These are phyloP conservation scores for Thalassiosira gravida DNA, from an alignment of 352 stramenopile genomes.

Conservation along the genomic window DNA sequence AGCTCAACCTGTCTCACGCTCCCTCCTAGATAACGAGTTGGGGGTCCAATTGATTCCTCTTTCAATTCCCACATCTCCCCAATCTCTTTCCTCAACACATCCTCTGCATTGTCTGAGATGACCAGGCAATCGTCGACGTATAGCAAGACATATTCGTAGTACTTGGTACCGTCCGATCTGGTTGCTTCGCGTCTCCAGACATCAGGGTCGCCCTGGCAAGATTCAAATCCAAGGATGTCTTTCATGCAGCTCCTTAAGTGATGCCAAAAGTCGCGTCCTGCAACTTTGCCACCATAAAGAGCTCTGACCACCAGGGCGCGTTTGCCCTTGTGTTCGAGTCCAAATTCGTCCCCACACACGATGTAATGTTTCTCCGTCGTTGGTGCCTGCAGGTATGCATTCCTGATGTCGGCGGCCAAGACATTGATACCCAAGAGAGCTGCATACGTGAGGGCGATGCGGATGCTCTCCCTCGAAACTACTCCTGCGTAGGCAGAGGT, in stretches of 20 bases:
- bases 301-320: slow-evolving; percentile 47
- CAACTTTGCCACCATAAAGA: slow-evolving; percentile 60
- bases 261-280: slow-evolving; percentile 27
- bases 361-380: slow-evolving; percentile 19
- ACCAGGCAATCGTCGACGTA: slow-evolving; percentile 22
- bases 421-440: slow-evolving; percentile 42
- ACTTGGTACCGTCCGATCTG: not conserved
- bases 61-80: not conserved
- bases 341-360: slow-evolving; percentile 51
- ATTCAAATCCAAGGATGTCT: slow-evolving; percentile 9
- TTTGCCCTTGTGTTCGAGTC: slow-evolving; percentile 31
- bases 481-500: slow-evolving; percentile 53
- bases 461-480: slow-evolving; percentile 38
- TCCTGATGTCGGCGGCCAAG: slow-evolving; percentile 39
- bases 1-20: slow-evolving; percentile 15
- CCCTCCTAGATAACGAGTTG: slow-evolving; percentile 9
- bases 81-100: not conserved
- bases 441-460: slow-evolving; percentile 33
- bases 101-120: not conserved
- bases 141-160: slow-evolving; percentile 22
- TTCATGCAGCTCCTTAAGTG: slow-evolving; percentile 20
- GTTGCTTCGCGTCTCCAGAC: slow-evolving; percentile 1
- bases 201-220: slow-evolving; percentile 18
- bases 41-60: not conserved
- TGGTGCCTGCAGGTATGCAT: slow-evolving; percentile 43